Conservation (phyloP, 257 asterid species). For the Plantago major region DNA sequence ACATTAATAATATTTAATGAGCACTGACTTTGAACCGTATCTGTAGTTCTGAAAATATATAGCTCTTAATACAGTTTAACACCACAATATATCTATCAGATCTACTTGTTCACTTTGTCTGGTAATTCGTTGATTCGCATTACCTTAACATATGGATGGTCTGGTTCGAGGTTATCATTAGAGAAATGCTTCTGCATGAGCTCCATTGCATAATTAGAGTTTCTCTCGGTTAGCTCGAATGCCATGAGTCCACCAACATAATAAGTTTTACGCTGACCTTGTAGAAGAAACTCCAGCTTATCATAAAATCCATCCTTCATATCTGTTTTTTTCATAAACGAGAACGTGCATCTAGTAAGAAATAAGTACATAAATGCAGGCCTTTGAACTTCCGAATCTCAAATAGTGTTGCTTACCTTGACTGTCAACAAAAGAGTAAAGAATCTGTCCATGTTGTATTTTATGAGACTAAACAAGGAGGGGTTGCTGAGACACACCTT, state of each 20-base stretch:
- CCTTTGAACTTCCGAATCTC: conserved; percentile 1
- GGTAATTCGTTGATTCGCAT: background rate
- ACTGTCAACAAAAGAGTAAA: conserved; percentile 56
- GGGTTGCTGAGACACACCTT: no score
- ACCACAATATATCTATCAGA: no score
- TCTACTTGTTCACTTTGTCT: no score
- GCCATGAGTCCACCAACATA: conserved; percentile 83
- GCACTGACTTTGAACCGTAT: no score
- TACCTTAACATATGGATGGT: conserved; percentile 64
- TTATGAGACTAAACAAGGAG: no score
- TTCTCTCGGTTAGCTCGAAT: conserved; percentile 81
- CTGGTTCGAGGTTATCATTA: conserved; percentile 37
- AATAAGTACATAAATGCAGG: background rate
- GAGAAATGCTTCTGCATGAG: conserved; percentile 56
- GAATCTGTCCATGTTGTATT: no score
- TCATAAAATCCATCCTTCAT: conserved; percentile 75
- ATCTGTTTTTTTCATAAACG: conserved; percentile 34
- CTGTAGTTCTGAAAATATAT: no score
- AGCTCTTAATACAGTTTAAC: no score
- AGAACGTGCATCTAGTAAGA: background rate
- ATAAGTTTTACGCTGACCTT: conserved; percentile 64
- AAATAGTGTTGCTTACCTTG: conserved; percentile 37
- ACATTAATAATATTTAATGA: background rate
- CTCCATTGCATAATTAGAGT: conserved; percentile 57
- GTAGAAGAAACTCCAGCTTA: conserved; percentile 57